Evolutionary conservation across 1,284 basidiomycete species (phyloP).

Genomic region (Rhodotorula sp.): DNA sequence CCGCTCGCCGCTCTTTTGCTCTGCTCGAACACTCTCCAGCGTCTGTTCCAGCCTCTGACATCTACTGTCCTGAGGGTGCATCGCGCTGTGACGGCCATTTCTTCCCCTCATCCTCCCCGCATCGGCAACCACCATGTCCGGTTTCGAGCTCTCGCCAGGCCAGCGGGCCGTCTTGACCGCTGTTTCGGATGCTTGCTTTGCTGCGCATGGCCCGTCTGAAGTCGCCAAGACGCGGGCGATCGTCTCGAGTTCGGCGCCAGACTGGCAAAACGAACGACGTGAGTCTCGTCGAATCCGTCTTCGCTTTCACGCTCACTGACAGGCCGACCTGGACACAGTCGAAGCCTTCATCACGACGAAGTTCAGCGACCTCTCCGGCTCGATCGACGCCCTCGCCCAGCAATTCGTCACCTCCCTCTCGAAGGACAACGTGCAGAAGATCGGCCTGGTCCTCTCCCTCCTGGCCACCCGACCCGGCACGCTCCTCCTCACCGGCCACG

Average conservation of each 20-base stretch:
- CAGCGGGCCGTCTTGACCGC: constrained; percentile 20
- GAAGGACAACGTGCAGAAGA: constrained; percentile 28
- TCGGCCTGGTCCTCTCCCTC: constrained; percentile 21
- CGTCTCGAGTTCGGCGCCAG: constrained; percentile 4
- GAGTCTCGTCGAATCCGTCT: not conserved
- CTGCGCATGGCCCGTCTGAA: constrained; percentile 6
- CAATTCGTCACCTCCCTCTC: constrained; percentile 29
- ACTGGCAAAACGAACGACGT: constrained; percentile 15
- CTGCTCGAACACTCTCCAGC: too few relatives aligned
- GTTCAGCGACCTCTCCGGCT: constrained; percentile 29
- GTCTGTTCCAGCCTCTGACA: too few relatives aligned
- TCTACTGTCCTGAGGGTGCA: not conserved
- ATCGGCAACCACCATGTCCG: not conserved
- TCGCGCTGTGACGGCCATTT: not conserved
- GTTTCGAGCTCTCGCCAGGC: not conserved
- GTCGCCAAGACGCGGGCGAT: constrained; percentile 3
- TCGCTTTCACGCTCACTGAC: not conserved
- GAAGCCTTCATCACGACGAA: constrained; percentile 4
- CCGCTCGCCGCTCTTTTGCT: too few relatives aligned
- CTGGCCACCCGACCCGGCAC: constrained; percentile 36
- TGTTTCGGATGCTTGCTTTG: constrained; percentile 31
- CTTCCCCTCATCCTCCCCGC: not conserved
- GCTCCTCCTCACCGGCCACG: constrained; percentile 31
- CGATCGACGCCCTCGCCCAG: constrained; percentile 26
- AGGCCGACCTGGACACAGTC: not conserved